Base-by-base conservation (phyloP, 2,329 filamentous ascomycete genomes). In the Catunica adiposa region DNA sequence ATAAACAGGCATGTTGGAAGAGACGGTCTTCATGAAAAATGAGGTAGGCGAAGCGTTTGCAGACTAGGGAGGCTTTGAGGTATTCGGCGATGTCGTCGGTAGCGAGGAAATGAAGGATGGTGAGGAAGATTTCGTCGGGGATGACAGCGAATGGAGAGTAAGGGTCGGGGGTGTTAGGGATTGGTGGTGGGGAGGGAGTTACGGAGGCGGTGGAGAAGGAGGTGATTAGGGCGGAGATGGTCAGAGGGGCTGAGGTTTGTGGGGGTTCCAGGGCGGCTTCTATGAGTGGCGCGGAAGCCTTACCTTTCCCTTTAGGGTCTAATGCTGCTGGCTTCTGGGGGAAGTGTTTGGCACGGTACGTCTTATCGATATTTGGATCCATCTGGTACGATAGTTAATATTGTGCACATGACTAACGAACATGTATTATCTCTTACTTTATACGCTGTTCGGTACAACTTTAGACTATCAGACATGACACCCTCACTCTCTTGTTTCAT, bases 341-440 rank as follows among this genome's bases (percentile, higher is more conserved):
- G 64, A 92, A 96, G 69, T 97, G 83, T 70, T 97, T 97, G 64
- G 87, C 84, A 63, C 86, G 86, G 71, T 96, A 98, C 56, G 78
- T 75, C 63, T 86, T 80, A 66, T 98, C 89, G 54, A 98, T 90
- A 14, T 75, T 73, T 56, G 82, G 76, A 66, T 97, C 92, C 68
- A 98, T 79, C 84, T 90, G 61, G 7, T 56, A 15, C 8, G 11
- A 4, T 25, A 34, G 55, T 66, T 42, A 66, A 58, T 17, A 52
- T 29, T 14, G 11, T 14, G 5, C 17, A 8, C 22, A 47, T 25
- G 9, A 7, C 26, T 52, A 4, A 17, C 47, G 14, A 46, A 25
- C 7, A 47, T 9, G 17, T 2, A 44, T 22, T 3, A 25, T 42
- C 2, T 64, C 74, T 58, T 69, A 90, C 87, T 66, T 84, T 81